phyloP scores from a whole-genome alignment of 1,284 basidiomycete species.

The Rhizoctonia solani region DNA sequence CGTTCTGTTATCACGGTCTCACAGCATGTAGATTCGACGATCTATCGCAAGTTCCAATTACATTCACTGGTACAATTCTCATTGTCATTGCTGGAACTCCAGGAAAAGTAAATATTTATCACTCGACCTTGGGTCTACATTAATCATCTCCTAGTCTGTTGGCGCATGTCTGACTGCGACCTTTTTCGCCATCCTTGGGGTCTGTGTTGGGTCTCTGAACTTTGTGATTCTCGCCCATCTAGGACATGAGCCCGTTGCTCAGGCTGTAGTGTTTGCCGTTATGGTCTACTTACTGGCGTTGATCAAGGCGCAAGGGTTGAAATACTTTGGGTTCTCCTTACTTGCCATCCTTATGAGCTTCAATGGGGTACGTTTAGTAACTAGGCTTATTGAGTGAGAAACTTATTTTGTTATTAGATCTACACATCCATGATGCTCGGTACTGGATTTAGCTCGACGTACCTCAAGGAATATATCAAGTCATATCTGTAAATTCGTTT shows the following conservation, averaged over 20 bases:
- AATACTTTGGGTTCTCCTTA: constrained; percentile 44
- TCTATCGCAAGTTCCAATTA: constrained; percentile 1
- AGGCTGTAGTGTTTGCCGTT: constrained; percentile 46
- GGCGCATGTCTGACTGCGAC: constrained; percentile 38
- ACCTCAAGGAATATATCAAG: constrained; percentile 45
- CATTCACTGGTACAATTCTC: constrained; percentile 40
- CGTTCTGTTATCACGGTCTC: constrained; percentile 15
- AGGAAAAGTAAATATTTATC: constrained; percentile 40
- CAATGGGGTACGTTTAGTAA: constrained; percentile 35
- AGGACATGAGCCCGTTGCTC: constrained; percentile 43
- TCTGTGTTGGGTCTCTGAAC: constrained; percentile 42
- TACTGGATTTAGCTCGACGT: constrained; percentile 40
- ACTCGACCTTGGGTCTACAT: too few relatives aligned
- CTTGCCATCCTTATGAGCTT: constrained; percentile 43
- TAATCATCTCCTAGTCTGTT: too few relatives aligned
- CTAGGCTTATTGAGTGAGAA: background rate
- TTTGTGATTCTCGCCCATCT: constrained; percentile 46
- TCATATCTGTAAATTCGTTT: constrained; percentile 42
- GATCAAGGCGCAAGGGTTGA: constrained; percentile 42
- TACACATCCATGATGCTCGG: constrained; percentile 35
- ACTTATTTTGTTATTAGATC: background rate
- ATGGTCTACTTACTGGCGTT: constrained; percentile 44
- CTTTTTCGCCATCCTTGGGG: constrained; percentile 42
- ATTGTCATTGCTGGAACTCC: constrained; percentile 44
- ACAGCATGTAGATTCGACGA: background rate